phyloP scores from a whole-genome alignment of 768 basidiomycete species.

The Tubosaeta brunneosetosa region DNA sequence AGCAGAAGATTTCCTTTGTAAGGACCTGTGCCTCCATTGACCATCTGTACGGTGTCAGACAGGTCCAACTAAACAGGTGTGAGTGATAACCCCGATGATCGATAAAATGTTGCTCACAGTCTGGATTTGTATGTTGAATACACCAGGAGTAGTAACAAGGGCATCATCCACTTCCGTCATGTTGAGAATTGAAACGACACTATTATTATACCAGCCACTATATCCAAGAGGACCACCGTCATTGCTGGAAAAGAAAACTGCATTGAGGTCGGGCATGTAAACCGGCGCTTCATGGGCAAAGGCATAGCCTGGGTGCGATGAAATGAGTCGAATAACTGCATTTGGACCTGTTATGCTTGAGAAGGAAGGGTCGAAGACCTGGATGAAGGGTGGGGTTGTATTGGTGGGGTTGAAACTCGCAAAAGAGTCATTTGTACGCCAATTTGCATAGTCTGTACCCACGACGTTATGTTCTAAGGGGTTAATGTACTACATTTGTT shows the following conservation, averaged over 20 bases:
- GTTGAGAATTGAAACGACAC: slow-evolving; percentile 56
- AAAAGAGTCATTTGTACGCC: slow-evolving; percentile 34
- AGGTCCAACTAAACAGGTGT: slow-evolving; percentile 46
- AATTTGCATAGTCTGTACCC: slow-evolving; percentile 38
- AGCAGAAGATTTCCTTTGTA: slow-evolving; percentile 56
- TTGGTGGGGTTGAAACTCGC: slow-evolving; percentile 62
- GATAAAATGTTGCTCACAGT: slow-evolving; percentile 24
- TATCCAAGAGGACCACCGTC: slow-evolving; percentile 63
- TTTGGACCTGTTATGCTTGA: slow-evolving; percentile 51
- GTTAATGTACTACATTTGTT: slow-evolving; percentile 41
- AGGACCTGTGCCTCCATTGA: slow-evolving; percentile 64
- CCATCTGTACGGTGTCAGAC: slow-evolving; percentile 60
- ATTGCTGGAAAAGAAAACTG: slow-evolving; percentile 70
- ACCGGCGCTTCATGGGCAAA: slow-evolving; percentile 80
- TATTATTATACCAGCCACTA: slow-evolving; percentile 62
- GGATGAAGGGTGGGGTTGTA: slow-evolving; percentile 54
- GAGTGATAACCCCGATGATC: neutral
- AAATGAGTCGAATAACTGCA: slow-evolving; percentile 58
- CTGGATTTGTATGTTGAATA: slow-evolving; percentile 48
- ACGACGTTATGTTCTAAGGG: slow-evolving; percentile 51
- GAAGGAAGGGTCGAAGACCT: slow-evolving; percentile 51
- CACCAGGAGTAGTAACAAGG: slow-evolving; percentile 30
- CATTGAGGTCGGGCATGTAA: slow-evolving; percentile 57
- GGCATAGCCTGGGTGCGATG: slow-evolving; percentile 58
- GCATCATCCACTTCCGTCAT: slow-evolving; percentile 50